phyloP scores from a whole-genome alignment of 768 basidiomycete genomes.

The Mycena latifolia region DNA sequence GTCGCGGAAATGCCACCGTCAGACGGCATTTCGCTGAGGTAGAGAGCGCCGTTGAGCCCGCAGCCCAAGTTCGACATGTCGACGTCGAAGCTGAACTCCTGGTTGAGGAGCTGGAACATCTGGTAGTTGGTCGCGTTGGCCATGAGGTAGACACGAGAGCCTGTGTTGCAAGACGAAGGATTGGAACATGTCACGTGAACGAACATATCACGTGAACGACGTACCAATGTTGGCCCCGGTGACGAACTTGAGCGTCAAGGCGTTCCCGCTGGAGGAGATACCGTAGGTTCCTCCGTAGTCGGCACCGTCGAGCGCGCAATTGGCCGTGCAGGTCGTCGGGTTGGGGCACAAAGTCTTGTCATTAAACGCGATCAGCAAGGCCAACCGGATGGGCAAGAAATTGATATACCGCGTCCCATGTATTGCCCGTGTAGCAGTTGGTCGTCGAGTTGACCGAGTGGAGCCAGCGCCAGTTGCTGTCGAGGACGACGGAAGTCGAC shows the following conservation, averaged over 20 bases:
- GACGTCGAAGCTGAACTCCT: conserved; percentile 74
- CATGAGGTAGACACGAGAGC: conserved; percentile 65
- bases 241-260: conserved; percentile 63
- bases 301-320: conserved; percentile 60
- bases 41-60: conserved; percentile 71
- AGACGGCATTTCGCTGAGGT: conserved; percentile 68
- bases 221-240: conserved; percentile 57
- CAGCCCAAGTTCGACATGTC: conserved; percentile 69
- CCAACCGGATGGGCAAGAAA: no score
- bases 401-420: conserved; percentile 57
- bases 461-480: conserved; percentile 68
- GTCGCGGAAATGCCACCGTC: conserved; percentile 65
- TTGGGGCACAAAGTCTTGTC: conserved; percentile 61
- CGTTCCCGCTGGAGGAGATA: conserved; percentile 59
- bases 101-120: conserved; percentile 60
- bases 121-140: conserved; percentile 58
- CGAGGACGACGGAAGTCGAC: conserved; percentile 57
- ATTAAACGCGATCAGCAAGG: no score
- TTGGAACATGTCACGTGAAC: no score
- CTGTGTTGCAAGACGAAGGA: no score
- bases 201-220: no score
- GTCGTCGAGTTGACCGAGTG: conserved; percentile 47
- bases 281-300: conserved; percentile 66
- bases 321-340: conserved; percentile 57
- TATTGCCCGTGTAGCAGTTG: conserved; percentile 69